Evolutionary conservation across 2,329 filamentous ascomycete genomes (phyloP), one percentile per base, ranked within the genome.

Genomic region (Fusarium sp.): DNA sequence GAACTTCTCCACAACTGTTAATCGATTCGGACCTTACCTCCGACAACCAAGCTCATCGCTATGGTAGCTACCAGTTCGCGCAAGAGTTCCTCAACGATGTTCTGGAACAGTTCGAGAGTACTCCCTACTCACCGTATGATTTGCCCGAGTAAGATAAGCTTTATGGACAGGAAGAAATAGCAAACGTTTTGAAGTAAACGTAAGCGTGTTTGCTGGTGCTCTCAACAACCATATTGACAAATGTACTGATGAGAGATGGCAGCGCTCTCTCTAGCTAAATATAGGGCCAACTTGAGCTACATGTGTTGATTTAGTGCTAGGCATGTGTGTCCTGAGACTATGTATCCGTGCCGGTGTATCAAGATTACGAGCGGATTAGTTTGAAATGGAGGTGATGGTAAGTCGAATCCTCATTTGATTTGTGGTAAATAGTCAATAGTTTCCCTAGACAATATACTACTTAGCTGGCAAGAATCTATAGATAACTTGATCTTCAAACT

Each of bases 11-110:
- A 59, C 22, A 25, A 27, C 33, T 38, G 27, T 46, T 35, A 46
- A 31, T 56, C 33, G 33, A 46, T 52, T 73, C 70, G 64, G 68
- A 59, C 31, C 25, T 52, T 27, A 36, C 27, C 39, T 59, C 54
- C 58, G 61, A 59, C 38, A 14, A n/a, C 52, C 22, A 38, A 50
- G 29, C 17, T 25, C 18, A 25, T 46, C 13, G 15, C 38, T 13
- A 22, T 35, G 20, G 27, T n/a, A 60, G 25, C 22, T 49, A 68
- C 42, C 45, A 65, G 63, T 59, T 45, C 15, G 35, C 42, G 17
- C 38, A 56, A 38, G 22, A n/a, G 27, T 64, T 68, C 55, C 64
- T 63, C 49, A 39, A 52, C 42, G 4, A 36, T 33, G 27, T 56
- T 68, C 52, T 46, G 64, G 33, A 55, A 52, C 22, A 11, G 15